Conservation (phyloP, 192 early-diverging fungal species). For the Gonapodya prolifera region DNA sequence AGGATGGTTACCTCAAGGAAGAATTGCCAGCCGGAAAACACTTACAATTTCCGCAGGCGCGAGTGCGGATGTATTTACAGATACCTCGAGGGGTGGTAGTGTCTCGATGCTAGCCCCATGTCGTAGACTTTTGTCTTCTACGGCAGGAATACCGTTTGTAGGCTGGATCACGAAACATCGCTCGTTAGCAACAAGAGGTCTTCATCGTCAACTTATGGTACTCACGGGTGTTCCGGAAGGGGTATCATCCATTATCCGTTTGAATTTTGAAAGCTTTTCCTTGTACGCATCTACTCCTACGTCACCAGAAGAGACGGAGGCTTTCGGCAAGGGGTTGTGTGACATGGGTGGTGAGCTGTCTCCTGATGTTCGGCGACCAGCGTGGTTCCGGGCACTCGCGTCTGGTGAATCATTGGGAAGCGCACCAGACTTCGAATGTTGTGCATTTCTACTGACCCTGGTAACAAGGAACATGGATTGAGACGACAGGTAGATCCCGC, state of each 20-base stretch:
- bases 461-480: neutral
- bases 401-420: slow-evolving; percentile 64
- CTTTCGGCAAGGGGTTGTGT: neutral
- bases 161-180: too few relatives aligned
- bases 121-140: too few relatives aligned
- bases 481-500: slow-evolving; percentile 8
- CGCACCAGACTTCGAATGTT: slow-evolving; percentile 13
- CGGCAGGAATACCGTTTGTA: too few relatives aligned
- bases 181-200: too few relatives aligned
- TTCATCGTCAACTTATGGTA: too few relatives aligned
- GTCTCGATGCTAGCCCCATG: too few relatives aligned
- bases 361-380: slow-evolving; percentile 29
- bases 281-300: slow-evolving; percentile 28
- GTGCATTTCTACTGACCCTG: slow-evolving; percentile 12
- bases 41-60: too few relatives aligned
- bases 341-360: neutral
- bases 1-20: too few relatives aligned
- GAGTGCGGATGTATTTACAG: too few relatives aligned
- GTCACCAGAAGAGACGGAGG: slow-evolving; percentile 11
- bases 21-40: too few relatives aligned
- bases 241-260: slow-evolving; percentile 23
- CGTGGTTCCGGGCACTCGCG: slow-evolving; percentile 47
- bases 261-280: slow-evolving; percentile 39
- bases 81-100: too few relatives aligned
- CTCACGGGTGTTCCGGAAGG: neutral